These are phyloP conservation scores for Myxozyma neotropica DNA, from an alignment of 805 yeast genomes.

Conservation along the genomic window DNA sequence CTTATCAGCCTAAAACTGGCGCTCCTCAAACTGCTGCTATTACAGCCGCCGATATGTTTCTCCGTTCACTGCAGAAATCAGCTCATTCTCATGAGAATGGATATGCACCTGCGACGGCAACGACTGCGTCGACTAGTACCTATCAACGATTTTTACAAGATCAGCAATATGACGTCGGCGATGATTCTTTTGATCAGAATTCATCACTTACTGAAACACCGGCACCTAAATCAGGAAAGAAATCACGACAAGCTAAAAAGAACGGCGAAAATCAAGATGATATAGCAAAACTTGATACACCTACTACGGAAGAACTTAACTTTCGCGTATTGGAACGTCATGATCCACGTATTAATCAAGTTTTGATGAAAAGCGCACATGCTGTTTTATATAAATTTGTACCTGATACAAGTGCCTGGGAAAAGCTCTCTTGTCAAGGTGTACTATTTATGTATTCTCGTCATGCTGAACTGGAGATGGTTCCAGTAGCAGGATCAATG, in stretches of 20 bases:
- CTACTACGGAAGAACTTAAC: slow-evolving; percentile 35
- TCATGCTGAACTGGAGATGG: slow-evolving; percentile 7
- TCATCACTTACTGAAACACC: background rate
- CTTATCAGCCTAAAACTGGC: slow-evolving; percentile 2
- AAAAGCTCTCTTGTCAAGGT: slow-evolving; percentile 45
- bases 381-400: slow-evolving; percentile 47
- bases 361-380: slow-evolving; percentile 45
- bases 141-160: background rate
- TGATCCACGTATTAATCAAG: slow-evolving; percentile 44
- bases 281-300: background rate
- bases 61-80: slow-evolving; percentile 24
- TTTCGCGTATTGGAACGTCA: slow-evolving; percentile 42
- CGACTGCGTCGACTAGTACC: too few species aligned
- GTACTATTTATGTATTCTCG: slow-evolving; percentile 46
- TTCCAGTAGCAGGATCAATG: background rate
- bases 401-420: slow-evolving; percentile 43
- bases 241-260: background rate
- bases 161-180: background rate
- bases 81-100: background rate
- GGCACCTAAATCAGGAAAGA: background rate
- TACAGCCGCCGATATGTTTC: slow-evolving; percentile 17
- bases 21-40: slow-evolving; percentile 8
- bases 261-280: too few species aligned
- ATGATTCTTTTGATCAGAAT: background rate
- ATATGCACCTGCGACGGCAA: too few species aligned